Evolutionary conservation across 345 rosid genomes (phyloP), one percentile per base, ranked within the genome.

Genomic region (Hypericum androsaemum): DNA sequence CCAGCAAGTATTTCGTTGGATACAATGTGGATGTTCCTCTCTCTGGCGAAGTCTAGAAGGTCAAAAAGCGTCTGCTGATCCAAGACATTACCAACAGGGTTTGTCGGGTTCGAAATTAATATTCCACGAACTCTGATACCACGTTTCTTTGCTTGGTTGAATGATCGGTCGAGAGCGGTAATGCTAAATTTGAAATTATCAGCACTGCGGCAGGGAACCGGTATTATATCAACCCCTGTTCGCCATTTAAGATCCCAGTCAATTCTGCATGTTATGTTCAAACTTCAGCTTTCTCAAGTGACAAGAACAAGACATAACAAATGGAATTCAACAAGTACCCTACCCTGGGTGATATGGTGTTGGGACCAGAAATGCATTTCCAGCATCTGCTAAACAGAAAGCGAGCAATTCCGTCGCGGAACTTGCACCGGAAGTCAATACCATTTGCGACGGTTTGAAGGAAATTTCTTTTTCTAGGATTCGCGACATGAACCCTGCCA

Each of bases 351-450:
- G 56, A 58, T 77, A 82, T 1, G 96, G 98, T 4, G 98, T 84
- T 11, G 96, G 98, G 54, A 90, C 83, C 12, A 90, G 95, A 63
- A 87, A 87, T 43, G 96, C 96, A 65, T 87, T 90, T 63, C 96
- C 98, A 13, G 79, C 62, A 77, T 90, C 98, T 32, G 96, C 98
- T 59, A 90, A 61, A 65, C 95, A 84, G 76, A 84, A 90, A 66
- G 81, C 76, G 41, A 90, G 88, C 63, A 77, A 78, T 72, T 90
- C 96, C 1, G 82, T 71, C 16, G 96, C 98, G 12, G 96, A 68
- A 3, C 75, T 63, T 45, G 81, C 80, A 53, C 98, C 95, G 32
- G 89, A 71, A 10, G 86, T 76, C 62, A 84, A 68, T 35, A 84
- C 72, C 45, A 90, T 50, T 48, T 82, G 80, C 12, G 80, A 71